phyloP scores from a whole-genome alignment of 139 green algal species.

The Zygnema circumcarinatum region DNA sequence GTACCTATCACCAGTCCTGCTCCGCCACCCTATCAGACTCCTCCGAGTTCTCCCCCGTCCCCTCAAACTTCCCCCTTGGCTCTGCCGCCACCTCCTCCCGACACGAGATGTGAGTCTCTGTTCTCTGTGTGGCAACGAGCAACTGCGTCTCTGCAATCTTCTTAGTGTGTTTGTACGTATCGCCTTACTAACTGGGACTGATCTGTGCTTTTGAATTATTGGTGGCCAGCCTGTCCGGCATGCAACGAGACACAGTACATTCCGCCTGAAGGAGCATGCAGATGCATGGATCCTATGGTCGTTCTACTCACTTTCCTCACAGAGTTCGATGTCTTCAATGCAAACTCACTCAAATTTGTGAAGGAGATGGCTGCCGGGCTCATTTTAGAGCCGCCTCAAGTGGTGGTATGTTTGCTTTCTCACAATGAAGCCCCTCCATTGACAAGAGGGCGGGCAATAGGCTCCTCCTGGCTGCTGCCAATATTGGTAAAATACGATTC shows the following conservation, averaged over 20 bases:
- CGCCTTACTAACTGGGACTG: background rate
- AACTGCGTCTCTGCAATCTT: background rate
- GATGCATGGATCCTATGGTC: background rate
- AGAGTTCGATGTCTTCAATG: slow-evolving; percentile 8
- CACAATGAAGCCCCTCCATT: background rate
- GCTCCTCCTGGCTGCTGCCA: no score
- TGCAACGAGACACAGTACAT: background rate
- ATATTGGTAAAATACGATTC: no score
- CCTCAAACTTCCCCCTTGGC: no score
- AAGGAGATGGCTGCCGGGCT: slow-evolving; percentile 18
- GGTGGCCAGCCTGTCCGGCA: background rate
- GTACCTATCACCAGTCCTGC: background rate
- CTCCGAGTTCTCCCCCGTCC: no score
- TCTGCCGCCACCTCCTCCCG: slow-evolving; percentile 23
- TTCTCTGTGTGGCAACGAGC: background rate
- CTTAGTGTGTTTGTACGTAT: background rate
- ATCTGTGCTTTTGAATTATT: background rate
- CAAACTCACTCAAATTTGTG: slow-evolving; percentile 12
- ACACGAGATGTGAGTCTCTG: slow-evolving; percentile 5
- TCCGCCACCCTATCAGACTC: background rate
- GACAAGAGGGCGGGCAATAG: no score
- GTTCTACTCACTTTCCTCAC: background rate
- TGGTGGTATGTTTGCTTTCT: background rate
- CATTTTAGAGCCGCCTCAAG: slow-evolving; percentile 1
- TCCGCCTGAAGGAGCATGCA: background rate